Evolutionary conservation across 108 stramenopile species (phyloP), one percentile per base, ranked within the genome.

Genomic region (Nannochloropsis gaditana): DNA sequence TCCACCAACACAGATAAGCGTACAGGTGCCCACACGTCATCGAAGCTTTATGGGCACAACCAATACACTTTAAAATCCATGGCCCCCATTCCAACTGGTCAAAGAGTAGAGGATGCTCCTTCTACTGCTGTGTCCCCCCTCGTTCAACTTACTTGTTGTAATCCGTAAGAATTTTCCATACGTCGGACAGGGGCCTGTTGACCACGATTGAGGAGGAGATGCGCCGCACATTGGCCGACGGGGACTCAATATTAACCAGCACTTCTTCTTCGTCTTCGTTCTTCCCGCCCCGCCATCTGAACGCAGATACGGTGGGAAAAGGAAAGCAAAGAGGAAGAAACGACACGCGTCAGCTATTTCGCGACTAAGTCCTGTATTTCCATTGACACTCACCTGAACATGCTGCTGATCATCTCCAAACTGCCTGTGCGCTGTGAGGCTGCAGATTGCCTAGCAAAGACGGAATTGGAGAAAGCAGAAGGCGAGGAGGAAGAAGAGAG

Each of bases 91-190:
- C 31, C 31, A 31, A 31, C 1, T 31, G 31, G 31, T 31, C 31
- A 31, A 31, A 31, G 0, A 31, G 1, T 31, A 31, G 31, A 31
- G 31, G 31, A 1, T 1, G 31, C 31, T 31, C 0, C 31, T 31
- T 1, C 31, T 31, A 1, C 1, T 31, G 31, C 1, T n/a, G 2
- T n/a, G 19, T 3, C n/a, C 6, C 59, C 59, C 6, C 59, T n/a
- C 59, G 19, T n/a, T 8, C 59, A n/a, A 15, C 59, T n/a, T 73
- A 73, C 59, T 73, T 73, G 59, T 96, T 91, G 88, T 96, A 93
- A 86, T 95, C 96, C 3, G 95, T 95, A n/a, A 96, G 86, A 9
- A 95, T 95, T 42, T 87, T 84, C 95, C 95, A 96, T 2, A 95
- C 93, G 79, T 92, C 93, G 43, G 92, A 89, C 43, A 97, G 84